A percentile compares a stretch with the other conserved stretches of the same genome.
Evolutionary conservation across 2,329 filamentous ascomycete species (phyloP).

Genomic region (Ascomycota sp.): DNA sequence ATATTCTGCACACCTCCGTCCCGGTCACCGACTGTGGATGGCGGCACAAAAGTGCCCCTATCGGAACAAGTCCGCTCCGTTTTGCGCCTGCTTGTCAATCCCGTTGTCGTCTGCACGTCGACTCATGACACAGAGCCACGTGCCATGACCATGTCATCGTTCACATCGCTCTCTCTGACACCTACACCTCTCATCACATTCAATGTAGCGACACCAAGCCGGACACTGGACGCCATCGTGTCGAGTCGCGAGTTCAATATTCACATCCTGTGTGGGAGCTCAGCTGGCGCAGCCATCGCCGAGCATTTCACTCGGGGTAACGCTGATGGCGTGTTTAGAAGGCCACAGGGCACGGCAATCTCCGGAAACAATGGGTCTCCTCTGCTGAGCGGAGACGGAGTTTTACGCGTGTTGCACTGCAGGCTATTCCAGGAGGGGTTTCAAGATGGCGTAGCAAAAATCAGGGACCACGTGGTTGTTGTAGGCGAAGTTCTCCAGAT

Average conservation of each 20-base stretch:
- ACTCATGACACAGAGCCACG: slow-evolving; percentile 14
- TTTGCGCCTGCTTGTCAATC: slow-evolving; percentile 30
- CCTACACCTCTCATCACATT: slow-evolving; percentile 31
- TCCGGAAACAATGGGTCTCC: slow-evolving; percentile 11
- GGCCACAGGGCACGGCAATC: slow-evolving; percentile 9
- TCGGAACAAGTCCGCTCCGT: slow-evolving; percentile 26
- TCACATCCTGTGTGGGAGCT: slow-evolving; percentile 27
- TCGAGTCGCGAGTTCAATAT: slow-evolving; percentile 26
- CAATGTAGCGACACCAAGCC: slow-evolving; percentile 33
- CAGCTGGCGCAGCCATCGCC: slow-evolving; percentile 24
- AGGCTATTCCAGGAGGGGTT: slow-evolving; percentile 18
- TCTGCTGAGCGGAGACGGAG: slow-evolving; percentile 25
- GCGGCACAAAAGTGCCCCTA: slow-evolving; percentile 10
- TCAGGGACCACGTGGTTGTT: slow-evolving; percentile 29
- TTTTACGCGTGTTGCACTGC: slow-evolving; percentile 26
- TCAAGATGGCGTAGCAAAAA: slow-evolving; percentile 18
- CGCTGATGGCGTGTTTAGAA: slow-evolving; percentile 15
- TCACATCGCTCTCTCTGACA: slow-evolving; percentile 30
- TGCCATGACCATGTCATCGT: slow-evolving; percentile 37
- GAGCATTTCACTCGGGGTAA: slow-evolving; percentile 30
- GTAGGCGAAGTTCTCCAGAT: slow-evolving; percentile 28
- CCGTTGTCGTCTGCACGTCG: slow-evolving; percentile 32
- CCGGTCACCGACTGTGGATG: neutral
- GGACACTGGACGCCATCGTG: slow-evolving; percentile 28
- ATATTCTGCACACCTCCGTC: too few relatives aligned